These are phyloP conservation scores for Casuarina glauca DNA, from an alignment of 306 rosid genomes.

Conservation along the genomic window DNA sequence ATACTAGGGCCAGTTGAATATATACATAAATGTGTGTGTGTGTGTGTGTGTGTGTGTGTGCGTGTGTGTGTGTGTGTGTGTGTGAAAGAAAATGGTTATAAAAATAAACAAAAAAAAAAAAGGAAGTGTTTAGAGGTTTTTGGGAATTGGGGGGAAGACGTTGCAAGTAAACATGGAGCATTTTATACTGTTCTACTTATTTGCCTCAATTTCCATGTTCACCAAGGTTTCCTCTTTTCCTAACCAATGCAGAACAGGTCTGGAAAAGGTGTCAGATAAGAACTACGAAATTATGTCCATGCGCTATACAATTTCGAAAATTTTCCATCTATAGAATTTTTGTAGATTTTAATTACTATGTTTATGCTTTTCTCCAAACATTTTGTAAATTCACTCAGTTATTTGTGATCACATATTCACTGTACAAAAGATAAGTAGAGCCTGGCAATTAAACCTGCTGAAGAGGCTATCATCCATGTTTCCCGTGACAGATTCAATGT, in stretches of 20 bases:
- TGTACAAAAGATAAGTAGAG: not conserved
- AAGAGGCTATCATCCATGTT: not conserved
- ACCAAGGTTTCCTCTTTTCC: not conserved
- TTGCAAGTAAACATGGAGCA: no score
- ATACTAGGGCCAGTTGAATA: not conserved
- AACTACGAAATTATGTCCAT: not conserved
- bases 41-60: no score
- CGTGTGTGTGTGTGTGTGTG: no score
- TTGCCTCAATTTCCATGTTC: not conserved
- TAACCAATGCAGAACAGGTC: no score
- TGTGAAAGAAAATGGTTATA: not conserved
- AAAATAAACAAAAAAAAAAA: no score
- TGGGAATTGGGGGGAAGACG: no score
- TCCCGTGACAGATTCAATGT: not conserved
- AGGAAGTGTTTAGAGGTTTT: not conserved
- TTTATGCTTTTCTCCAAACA: not conserved
- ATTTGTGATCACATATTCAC: not conserved
- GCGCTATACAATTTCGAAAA: not conserved
- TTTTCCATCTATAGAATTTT: not conserved
- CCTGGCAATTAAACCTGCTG: not conserved
- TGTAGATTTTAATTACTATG: not conserved
- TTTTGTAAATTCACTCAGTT: not conserved
- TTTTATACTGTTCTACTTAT: not conserved
- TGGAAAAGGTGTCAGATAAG: not conserved
- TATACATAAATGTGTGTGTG: no score